These are phyloP conservation scores for Phascolomyces articulosus DNA, from an alignment of 371 early-diverging fungal species.

Conservation along the genomic window DNA sequence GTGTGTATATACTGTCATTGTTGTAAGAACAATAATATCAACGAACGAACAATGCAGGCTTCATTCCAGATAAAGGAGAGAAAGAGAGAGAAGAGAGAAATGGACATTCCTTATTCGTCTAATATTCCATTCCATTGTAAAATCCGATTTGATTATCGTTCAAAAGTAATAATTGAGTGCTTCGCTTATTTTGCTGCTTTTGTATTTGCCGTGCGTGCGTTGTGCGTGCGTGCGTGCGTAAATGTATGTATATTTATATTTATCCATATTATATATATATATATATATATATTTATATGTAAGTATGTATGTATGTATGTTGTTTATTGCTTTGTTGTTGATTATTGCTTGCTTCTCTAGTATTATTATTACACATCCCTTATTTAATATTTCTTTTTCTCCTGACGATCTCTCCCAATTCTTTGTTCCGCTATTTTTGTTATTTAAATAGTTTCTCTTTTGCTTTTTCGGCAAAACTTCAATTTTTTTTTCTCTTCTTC, in stretches of 20 bases:
- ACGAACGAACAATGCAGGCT: slow-evolving; percentile 5
- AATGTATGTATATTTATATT: background rate
- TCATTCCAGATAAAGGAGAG: slow-evolving; percentile 31
- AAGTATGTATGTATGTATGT: no score
- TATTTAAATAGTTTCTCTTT: slow-evolving; percentile 17
- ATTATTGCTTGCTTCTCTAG: no score
- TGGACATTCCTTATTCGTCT: slow-evolving; percentile 29
- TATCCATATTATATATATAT: no score
- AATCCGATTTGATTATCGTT: slow-evolving; percentile 20
- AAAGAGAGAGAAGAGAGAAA: no score
- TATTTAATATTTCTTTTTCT: slow-evolving; percentile 29
- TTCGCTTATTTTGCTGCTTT: background rate
- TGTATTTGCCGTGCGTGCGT: background rate
- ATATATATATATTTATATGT: no score
- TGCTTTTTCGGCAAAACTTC: background rate
- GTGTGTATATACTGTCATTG: background rate
- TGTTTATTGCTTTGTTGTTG: no score
- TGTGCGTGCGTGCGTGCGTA: background rate
- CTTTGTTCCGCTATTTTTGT: slow-evolving; percentile 18
- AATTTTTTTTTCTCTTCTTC: slow-evolving; percentile 12
- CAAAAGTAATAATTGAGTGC: background rate
- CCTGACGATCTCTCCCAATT: slow-evolving; percentile 25
- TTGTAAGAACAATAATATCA: background rate
- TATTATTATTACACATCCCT: no score
- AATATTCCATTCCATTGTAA: slow-evolving; percentile 30